Evolutionary conservation across 1,139 yeast genomes (phyloP), one percentile per base, ranked within the genome.

Genomic region (Geotrichum klebahnii): DNA sequence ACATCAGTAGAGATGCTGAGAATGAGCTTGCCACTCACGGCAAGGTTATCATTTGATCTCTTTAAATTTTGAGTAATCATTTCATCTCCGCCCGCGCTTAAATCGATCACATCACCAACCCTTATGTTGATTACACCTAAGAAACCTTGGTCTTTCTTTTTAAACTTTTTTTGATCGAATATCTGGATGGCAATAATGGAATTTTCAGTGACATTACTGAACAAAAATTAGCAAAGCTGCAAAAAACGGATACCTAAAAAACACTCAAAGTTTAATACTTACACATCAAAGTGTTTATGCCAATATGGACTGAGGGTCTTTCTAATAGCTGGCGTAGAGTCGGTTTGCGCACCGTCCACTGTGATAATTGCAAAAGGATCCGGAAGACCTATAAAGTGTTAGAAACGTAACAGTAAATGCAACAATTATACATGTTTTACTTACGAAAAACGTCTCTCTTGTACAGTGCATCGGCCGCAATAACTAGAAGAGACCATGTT

Each of bases 321-420:
- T 65, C 88, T 87, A 35, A 95, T 95, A 32, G 96, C 94, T 48
- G 88, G 81, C 1, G 98, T 92, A 22, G 97, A 85, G 65, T 87
- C 87, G 1, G 98, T 92, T 67, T 92, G 98, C n/a, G 88, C 83
- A 3, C 98, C 98, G 67, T 94, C 98, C 14, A 94, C 94, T 3
- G 97, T 90, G 58, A 92, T 74, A 33, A 94, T 97, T 0, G 97
- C 97, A 72, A 94, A 94, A 5, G 99, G 98, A 68, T 92, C 98
- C 1, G 99, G 98, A 58, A 71, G 64, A 26, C 72, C 64, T 62
- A 38, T 3, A 33, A 17, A 9, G 22, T 23, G 48, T 17, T 34
- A 35, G 46, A 19, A 8, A 10, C 8, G 8, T 4, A 20, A 3
- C 6, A n/a, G 3, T 17, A 31, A 23, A 17, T 24, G 8, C 24